Evolutionary conservation across 257 asterid species (phyloP).

Genomic region (Solanum pimpinellifolium): DNA sequence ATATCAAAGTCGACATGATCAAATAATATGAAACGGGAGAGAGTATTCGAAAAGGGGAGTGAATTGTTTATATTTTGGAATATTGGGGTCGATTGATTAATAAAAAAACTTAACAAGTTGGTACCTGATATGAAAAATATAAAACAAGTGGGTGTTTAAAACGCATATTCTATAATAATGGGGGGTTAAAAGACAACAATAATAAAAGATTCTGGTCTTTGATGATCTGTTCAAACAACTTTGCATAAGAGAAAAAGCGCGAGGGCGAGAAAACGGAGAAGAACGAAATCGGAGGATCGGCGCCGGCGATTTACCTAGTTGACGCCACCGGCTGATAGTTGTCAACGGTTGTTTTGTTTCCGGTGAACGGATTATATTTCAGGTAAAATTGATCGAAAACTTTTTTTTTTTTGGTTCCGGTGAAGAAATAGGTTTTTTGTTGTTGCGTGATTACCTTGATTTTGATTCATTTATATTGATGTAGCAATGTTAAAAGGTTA

Average conservation of each 20-base stretch:
- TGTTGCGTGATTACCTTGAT: not conserved
- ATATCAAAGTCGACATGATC: not conserved
- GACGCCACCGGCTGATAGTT: too few species aligned
- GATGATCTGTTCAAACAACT: not conserved
- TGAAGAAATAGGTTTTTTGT: not conserved
- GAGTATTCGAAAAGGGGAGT: not conserved
- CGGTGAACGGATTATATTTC: not conserved
- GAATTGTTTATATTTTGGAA: not conserved
- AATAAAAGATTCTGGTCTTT: not conserved
- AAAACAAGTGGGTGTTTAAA: not conserved
- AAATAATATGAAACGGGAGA: not conserved
- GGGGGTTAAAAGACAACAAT: not conserved
- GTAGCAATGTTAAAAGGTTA: not conserved
- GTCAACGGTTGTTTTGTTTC: not conserved
- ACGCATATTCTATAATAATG: not conserved
- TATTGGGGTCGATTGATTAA: not conserved
- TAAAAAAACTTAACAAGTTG: not conserved
- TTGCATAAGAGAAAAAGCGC: not conserved
- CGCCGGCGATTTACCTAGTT: not conserved
- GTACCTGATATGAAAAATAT: not conserved
- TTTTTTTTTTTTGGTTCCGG: not conserved
- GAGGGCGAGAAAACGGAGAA: not conserved
- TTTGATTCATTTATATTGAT: not conserved
- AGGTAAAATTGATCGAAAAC: not conserved
- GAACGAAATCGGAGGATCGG: not conserved